Percentiles rank a stretch among this genome's conserved stretches.
Evolutionary conservation across 495 filamentous ascomycete genomes (phyloP).

Genomic region (Polyplosphaeria fusca): DNA sequence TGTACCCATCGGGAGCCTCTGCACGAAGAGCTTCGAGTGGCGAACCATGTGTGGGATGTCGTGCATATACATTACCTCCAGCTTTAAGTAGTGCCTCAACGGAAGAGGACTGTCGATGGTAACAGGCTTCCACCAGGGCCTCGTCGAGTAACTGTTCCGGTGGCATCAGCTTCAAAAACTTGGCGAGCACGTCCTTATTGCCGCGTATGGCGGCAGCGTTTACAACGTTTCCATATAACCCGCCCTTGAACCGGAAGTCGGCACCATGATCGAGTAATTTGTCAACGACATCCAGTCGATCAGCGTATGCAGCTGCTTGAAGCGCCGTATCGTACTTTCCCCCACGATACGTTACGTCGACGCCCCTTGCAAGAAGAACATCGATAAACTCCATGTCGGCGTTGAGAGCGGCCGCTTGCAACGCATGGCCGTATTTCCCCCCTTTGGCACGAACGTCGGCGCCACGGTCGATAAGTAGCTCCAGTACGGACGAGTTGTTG

Average conservation of each 20-base stretch:
- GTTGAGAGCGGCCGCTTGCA: constrained; percentile 37
- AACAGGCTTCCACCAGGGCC: constrained; percentile 15
- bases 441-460: constrained; percentile 37
- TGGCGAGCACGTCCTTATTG: constrained; percentile 1
- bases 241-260: constrained; percentile 15
- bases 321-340: constrained; percentile 32
- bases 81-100: constrained; percentile 21
- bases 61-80: constrained; percentile 16
- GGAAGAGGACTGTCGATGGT: neutral
- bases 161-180: constrained; percentile 7
- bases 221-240: constrained; percentile 7
- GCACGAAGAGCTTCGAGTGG: constrained; percentile 11
- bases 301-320: constrained; percentile 29
- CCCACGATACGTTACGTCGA: constrained; percentile 34
- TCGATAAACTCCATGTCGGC: constrained; percentile 35
- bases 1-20: constrained; percentile 4
- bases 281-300: constrained; percentile 23
- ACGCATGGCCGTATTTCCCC: constrained; percentile 35
- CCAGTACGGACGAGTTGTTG: constrained; percentile 33
- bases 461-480: constrained; percentile 35
- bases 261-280: constrained; percentile 32
- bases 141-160: constrained; percentile 22
- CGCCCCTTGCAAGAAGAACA: constrained; percentile 33
- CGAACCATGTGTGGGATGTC: constrained; percentile 11
- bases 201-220: constrained; percentile 9